Base-by-base conservation (phyloP, 768 basidiomycete species). In the Pleurotus eryngii region DNA sequence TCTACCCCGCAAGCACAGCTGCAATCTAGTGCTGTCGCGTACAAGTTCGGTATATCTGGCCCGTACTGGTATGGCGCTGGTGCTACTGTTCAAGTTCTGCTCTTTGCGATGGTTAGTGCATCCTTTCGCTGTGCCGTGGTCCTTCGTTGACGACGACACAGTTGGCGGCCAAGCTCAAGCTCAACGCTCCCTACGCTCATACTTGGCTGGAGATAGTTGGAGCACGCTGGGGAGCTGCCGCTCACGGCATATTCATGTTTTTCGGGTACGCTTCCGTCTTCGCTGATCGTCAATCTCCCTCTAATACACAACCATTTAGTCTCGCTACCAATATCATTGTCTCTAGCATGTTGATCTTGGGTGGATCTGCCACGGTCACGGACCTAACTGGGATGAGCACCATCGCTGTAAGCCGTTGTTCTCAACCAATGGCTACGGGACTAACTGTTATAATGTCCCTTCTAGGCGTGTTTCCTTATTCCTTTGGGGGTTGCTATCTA, bases 11-110 rank as follows among this genome's bases (percentile, higher is more conserved):
- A n/a, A 17, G n/a, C 63, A 4, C 57, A 71, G 83, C 75, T 92
- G 1, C 90, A 92, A 81, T 87, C 85, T 27, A 90, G 87, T 55
- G 89, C 90, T 0, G 85, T 92, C 6, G 91, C 86, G 0, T 97
- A 95, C 70, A 87, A 88, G 65, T 92, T 84, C 63, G 94, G 83
- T 7, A 86, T 95, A 59, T 85, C 83, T 3, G 92, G 92, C 0
- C 90, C 91, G 0, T 94, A 89, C 88, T 92, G 90, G 88, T 95
- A 95, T 63, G 93, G 90, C 5, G 83, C 89, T 35, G 93, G 92
- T n/a, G 93, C 91, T 20, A 89, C 87, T 0, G 84, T 93, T 22
- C 92, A 92, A 67, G 85, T 97, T 56, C 77, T 95, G 24, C 83
- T 97, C n/a, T 97, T 98, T 65, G 92, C 93, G 6, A 82, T 84